phyloP scores from a whole-genome alignment of 257 asterid species.

The Penstemon barbatus region DNA sequence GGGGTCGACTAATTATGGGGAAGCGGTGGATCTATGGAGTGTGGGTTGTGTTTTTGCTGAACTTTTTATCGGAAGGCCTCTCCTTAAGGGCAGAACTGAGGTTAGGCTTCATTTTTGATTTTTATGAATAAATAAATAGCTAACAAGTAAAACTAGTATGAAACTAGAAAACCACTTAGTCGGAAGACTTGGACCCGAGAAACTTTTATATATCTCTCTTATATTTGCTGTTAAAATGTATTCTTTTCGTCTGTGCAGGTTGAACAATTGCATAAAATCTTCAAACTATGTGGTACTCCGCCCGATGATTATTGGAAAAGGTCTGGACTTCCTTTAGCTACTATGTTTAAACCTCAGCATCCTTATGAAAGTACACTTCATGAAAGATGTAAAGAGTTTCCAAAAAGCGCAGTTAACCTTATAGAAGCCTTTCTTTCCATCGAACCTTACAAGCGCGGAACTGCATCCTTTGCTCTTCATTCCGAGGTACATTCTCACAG shows the following conservation, averaged over 20 bases:
- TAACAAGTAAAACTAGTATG: too few species aligned
- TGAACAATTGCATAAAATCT: slow-evolving; percentile 90
- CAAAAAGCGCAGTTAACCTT: slow-evolving; percentile 64
- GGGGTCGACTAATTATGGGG: slow-evolving; percentile 81
- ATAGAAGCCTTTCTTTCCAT: slow-evolving; percentile 67
- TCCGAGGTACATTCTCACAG: slow-evolving; percentile 52
- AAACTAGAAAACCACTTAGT: too few species aligned
- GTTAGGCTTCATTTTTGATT: slow-evolving; percentile 27
- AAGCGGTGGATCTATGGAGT: slow-evolving; percentile 88
- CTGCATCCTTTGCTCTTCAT: slow-evolving; percentile 66
- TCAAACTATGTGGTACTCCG: slow-evolving; percentile 85
- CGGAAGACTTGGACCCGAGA: too few species aligned
- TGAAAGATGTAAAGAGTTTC: slow-evolving; percentile 84
- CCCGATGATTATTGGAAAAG: slow-evolving; percentile 79
- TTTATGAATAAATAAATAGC: too few species aligned
- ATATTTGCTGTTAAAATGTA: background rate
- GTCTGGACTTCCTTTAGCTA: slow-evolving; percentile 71
- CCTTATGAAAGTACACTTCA: slow-evolving; percentile 72
- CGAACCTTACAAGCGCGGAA: slow-evolving; percentile 75
- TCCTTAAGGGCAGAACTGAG: slow-evolving; percentile 96
- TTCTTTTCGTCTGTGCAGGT: slow-evolving; percentile 47
- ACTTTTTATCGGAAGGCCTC: slow-evolving; percentile 78
- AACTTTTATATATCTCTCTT: too few species aligned
- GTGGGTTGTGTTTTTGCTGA: slow-evolving; percentile 95
- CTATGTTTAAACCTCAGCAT: slow-evolving; percentile 88